Conservation (phyloP, 345 rosid species). For the Salix arbutifolia region DNA sequence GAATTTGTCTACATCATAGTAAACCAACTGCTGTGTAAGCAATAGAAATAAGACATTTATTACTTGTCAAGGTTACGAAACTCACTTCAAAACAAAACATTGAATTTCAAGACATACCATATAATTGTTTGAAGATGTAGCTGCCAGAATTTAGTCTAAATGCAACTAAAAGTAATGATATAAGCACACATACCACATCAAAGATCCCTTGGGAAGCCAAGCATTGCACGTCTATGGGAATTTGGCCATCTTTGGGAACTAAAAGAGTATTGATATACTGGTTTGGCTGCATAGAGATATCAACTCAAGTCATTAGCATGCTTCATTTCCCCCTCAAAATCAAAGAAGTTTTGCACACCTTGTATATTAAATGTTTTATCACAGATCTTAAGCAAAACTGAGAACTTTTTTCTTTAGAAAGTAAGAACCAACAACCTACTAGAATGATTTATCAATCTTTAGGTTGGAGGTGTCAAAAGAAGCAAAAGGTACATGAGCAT, state of each 20-base stretch:
- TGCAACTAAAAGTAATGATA: neutral
- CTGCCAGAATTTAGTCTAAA: neutral
- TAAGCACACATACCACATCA: conserved; percentile 49
- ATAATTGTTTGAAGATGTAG: neutral
- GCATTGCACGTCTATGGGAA: conserved; percentile 50
- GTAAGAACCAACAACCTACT: no score
- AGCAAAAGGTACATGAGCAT: no score
- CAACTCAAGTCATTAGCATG: conserved; percentile 8
- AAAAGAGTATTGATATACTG: conserved; percentile 72
- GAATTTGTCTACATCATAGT: neutral
- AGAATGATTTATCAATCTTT: no score
- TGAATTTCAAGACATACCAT: neutral
- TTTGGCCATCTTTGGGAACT: conserved; percentile 69
- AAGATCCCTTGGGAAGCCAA: conserved; percentile 63
- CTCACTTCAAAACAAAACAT: neutral
- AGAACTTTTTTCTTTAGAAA: neutral
- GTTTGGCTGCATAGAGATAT: conserved; percentile 56
- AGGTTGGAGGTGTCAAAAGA: no score
- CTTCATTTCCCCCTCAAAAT: neutral
- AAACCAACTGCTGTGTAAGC: neutral
- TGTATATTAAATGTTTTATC: neutral
- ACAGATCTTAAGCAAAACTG: neutral
- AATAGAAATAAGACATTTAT: neutral
- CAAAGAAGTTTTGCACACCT: neutral
- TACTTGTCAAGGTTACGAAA: neutral